A percentile compares a stretch with the other conserved stretches of the same genome.
Conservation (phyloP, 352 stramenopile genomes). For the Poterioochromonas sp. region DNA sequence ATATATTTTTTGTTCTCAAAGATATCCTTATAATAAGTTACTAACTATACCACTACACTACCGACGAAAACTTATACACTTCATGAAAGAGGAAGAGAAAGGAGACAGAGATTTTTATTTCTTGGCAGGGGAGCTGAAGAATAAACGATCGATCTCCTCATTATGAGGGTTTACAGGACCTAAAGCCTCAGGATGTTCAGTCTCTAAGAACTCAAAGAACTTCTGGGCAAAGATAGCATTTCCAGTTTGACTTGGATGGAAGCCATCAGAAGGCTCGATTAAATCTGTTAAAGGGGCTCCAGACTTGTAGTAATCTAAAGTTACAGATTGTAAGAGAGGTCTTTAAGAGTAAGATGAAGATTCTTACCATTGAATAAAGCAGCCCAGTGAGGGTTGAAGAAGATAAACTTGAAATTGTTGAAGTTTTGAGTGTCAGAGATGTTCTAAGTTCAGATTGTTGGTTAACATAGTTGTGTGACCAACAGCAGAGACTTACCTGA, state of each 20-base stretch:
- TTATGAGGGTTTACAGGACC: slow-evolving; percentile 34
- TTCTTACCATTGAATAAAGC: not conserved
- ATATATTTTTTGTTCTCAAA: too few relatives aligned
- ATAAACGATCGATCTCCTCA: slow-evolving; percentile 28
- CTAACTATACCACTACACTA: too few relatives aligned
- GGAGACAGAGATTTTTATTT: too few relatives aligned
- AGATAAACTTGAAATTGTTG: slow-evolving; percentile 35
- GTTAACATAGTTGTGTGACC: not conserved
- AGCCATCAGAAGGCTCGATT: slow-evolving; percentile 37
- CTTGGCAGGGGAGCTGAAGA: too few relatives aligned
- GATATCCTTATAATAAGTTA: too few relatives aligned
- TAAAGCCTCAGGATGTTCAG: slow-evolving; percentile 8
- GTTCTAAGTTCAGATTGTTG: not conserved
- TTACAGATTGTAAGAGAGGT: too few relatives aligned
- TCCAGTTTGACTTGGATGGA: slow-evolving; percentile 33
- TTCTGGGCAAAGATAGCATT: slow-evolving; percentile 31
- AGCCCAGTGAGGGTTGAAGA: slow-evolving; percentile 28
- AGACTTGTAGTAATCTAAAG: slow-evolving; percentile 6
- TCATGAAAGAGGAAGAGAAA: too few relatives aligned
- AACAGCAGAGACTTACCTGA: not conserved
- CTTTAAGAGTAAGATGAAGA: too few relatives aligned
- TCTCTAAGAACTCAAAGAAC: slow-evolving; percentile 34
- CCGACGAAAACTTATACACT: too few relatives aligned
- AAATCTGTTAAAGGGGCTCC: not conserved
- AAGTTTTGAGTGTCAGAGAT: slow-evolving; percentile 12